Evolutionary conservation across 768 basidiomycete species (phyloP).

Genomic region (Coprinopsis cinerea): DNA sequence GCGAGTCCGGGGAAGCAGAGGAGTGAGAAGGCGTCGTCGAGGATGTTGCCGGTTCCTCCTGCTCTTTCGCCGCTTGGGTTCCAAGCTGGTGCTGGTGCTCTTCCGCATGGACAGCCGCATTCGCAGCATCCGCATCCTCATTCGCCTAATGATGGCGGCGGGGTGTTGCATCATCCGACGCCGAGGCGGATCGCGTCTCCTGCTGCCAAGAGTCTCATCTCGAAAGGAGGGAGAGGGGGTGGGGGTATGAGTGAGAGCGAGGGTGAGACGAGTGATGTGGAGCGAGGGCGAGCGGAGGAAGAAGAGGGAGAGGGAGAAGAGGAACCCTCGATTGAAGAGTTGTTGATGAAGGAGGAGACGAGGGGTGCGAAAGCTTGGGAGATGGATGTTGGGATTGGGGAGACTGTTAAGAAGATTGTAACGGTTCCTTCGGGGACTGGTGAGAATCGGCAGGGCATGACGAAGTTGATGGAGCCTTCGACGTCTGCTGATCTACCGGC

Average conservation of each 20-base stretch:
- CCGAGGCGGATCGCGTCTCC: not conserved
- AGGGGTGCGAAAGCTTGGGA: not conserved
- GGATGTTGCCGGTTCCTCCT: slow-evolving; percentile 2
- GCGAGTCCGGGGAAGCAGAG: not conserved
- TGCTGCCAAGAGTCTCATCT: no score
- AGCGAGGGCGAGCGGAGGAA: no score
- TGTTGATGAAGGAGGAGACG: not conserved
- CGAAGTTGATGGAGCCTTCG: no score
- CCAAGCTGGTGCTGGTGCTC: not conserved
- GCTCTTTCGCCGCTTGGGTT: not conserved
- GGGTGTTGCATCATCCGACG: not conserved
- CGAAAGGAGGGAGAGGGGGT: no score
- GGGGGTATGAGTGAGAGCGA: no score
- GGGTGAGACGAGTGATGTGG: no score
- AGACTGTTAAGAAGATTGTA: slow-evolving; percentile 5
- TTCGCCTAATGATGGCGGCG: not conserved
- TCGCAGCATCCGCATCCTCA: not conserved
- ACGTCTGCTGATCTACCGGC: no score
- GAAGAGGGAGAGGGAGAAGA: not conserved
- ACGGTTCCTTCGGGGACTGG: no score
- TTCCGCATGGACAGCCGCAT: not conserved
- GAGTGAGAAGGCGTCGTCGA: not conserved
- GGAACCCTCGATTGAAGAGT: not conserved
- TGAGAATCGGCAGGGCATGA: no score
- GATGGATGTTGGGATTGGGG: slow-evolving; percentile 1